Evolutionary conservation across 257 asterid genomes (phyloP).

Genomic region (Orobanche coerulescens): DNA sequence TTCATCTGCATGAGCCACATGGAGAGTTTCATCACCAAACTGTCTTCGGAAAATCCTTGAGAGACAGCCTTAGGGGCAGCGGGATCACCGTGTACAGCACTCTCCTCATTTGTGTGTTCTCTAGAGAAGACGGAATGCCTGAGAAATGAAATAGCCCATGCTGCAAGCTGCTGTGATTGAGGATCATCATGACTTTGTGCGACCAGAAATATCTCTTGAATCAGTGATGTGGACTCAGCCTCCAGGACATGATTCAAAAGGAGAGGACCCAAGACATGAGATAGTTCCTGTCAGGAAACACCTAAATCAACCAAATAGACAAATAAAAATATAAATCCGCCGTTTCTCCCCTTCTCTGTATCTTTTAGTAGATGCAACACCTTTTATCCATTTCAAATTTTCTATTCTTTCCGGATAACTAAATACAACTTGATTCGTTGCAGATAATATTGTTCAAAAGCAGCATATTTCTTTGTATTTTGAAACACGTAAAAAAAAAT

Average conservation of each 20-base stretch:
- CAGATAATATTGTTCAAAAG: background rate
- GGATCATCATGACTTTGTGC: slow-evolving; percentile 70
- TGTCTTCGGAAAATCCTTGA: slow-evolving; percentile 61
- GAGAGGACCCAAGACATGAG: slow-evolving; percentile 45
- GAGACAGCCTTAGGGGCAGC: slow-evolving; percentile 37
- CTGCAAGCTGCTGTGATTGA: slow-evolving; percentile 64
- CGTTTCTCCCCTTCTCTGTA: slow-evolving; percentile 5
- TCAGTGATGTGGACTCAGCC: slow-evolving; percentile 48
- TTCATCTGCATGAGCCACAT: slow-evolving; percentile 66
- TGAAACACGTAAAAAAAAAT: background rate
- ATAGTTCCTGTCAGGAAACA: slow-evolving; percentile 40
- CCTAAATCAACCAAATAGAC: slow-evolving; percentile 17
- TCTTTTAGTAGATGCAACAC: slow-evolving; percentile 2
- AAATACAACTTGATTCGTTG: background rate
- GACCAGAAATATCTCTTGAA: slow-evolving; percentile 76
- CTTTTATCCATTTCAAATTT: background rate
- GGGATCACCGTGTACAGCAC: slow-evolving; percentile 31
- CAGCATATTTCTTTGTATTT: background rate
- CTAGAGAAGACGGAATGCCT: slow-evolving; percentile 54
- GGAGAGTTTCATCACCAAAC: slow-evolving; percentile 71
- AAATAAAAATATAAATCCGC: slow-evolving; percentile 6
- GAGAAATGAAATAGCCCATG: slow-evolving; percentile 89
- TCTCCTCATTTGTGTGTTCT: slow-evolving; percentile 37
- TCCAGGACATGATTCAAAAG: slow-evolving; percentile 50
- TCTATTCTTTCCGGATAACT: background rate